Conservation (phyloP, 2,329 filamentous ascomycete genomes). For the Neurospora crassa region DNA sequence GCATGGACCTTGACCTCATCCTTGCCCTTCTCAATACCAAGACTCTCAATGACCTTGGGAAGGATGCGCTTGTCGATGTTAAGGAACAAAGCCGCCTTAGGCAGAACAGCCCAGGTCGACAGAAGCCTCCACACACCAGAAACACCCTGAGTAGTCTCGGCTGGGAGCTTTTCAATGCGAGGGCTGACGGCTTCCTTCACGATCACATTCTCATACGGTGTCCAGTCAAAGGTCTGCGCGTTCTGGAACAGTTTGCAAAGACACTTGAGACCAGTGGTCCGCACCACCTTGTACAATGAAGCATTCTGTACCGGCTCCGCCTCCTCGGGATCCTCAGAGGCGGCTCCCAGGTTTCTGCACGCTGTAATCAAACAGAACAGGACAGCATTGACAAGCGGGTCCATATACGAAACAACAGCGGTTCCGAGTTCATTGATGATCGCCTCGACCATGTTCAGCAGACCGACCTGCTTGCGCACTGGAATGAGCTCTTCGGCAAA, state of each 20-base stretch:
- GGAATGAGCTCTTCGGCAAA: constrained; percentile 53
- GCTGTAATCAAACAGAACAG: constrained; percentile 72
- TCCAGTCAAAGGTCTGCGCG: constrained; percentile 62
- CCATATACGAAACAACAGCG: constrained; percentile 58
- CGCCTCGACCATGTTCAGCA: constrained; percentile 83
- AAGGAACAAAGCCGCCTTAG: constrained; percentile 60
- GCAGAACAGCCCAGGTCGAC: constrained; percentile 65
- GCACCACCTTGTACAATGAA: constrained; percentile 56
- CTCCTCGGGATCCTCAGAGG: constrained; percentile 28
- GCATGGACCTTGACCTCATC: constrained; percentile 80
- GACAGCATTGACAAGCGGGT: constrained; percentile 63
- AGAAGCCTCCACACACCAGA: constrained; percentile 77
- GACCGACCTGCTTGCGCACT: constrained; percentile 74
- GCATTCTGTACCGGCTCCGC: constrained; percentile 34
- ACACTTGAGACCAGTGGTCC: constrained; percentile 72
- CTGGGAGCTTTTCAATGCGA: constrained; percentile 65
- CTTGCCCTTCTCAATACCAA: constrained; percentile 56
- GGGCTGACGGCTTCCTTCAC: constrained; percentile 68
- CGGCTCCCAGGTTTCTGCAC: constrained; percentile 36
- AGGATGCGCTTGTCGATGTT: constrained; percentile 53
- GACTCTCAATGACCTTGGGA: constrained; percentile 59
- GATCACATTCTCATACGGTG: constrained; percentile 58
- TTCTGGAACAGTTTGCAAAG: constrained; percentile 69
- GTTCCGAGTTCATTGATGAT: constrained; percentile 77
- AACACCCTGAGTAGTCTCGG: constrained; percentile 81